Base-by-base conservation (phyloP, 192 early-diverging fungal genomes). In the Backusella mclennaniae region DNA sequence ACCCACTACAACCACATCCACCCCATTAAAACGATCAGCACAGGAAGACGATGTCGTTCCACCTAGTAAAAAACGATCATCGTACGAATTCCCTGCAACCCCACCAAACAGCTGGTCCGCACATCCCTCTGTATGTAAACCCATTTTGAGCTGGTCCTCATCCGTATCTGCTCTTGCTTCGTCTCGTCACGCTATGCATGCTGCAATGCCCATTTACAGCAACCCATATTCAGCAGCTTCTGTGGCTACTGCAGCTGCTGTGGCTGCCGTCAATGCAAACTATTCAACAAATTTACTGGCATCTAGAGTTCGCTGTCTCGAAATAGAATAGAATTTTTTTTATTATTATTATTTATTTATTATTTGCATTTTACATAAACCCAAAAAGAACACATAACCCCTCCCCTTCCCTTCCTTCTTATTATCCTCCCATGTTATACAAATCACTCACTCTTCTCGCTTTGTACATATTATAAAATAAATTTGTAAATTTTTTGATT, bases 71-170 rank as follows among this genome's bases (percentile, higher is more conserved):
- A 68, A 68, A 3, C 29, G 67, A 68, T 36, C 56, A 26, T 63
- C 56, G 7, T 63, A 26, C 5, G 67, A 68, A 7, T 68, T 77
- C 76, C 67, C 39, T 21, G 44, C 21, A 49, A 68, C 75, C 1
- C 67, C 74, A 38, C 21, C 38, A 29, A 23, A 23, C 21, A 63
- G 23, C n/a, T 63, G 56, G 56, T 12, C 56, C 6, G 19, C 11
- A 29, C 44, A 76, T 39, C 15, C 36, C 12, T 35, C 35, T 42
- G 68, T 69, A 11, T 70, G 73, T 66, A 63, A 56, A 67, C 78
- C 78, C 3, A 74, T 79, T 29, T 63, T 79, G 71, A 73, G 71
- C 46, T 79, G 78, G 78, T 74, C 72, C 67, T 79, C 78, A 73
- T 74, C 78, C 41, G 53, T 59, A 21, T 78, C 71, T 44, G 49